Percentiles rank a stretch among this genome's conserved stretches.
Evolutionary conservation across 1,284 basidiomycete species (phyloP).

Genomic region (Cerioporus squamosus): DNA sequence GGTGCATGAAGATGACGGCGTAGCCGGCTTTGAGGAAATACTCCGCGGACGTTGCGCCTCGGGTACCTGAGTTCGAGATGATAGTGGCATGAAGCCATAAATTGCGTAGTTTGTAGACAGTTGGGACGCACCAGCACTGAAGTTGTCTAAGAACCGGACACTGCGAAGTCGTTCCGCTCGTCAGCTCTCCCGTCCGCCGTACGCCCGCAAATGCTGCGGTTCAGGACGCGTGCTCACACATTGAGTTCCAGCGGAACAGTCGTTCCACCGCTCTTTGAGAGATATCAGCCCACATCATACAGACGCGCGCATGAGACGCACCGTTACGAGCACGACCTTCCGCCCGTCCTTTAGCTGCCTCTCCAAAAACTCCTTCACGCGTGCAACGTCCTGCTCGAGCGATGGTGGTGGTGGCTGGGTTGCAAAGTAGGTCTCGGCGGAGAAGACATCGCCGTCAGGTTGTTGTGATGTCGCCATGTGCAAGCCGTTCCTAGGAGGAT

Average conservation of each 20-base stretch:
- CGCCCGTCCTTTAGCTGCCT: slow-evolving; percentile 65
- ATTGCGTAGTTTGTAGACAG: too few relatives aligned
- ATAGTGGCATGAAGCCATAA: neutral
- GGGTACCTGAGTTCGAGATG: slow-evolving; percentile 75
- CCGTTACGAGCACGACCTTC: slow-evolving; percentile 92
- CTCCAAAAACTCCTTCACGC: slow-evolving; percentile 74
- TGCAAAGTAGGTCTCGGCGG: slow-evolving; percentile 86
- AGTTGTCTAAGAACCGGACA: slow-evolving; percentile 98
- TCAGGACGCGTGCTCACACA: slow-evolving; percentile 68
- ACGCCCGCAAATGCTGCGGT: neutral
- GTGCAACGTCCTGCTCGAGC: slow-evolving; percentile 67
- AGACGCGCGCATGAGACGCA: slow-evolving; percentile 47
- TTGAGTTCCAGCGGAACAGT: slow-evolving; percentile 96
- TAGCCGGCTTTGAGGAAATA: slow-evolving; percentile 95
- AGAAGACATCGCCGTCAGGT: slow-evolving; percentile 51
- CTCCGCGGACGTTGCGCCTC: slow-evolving; percentile 97
- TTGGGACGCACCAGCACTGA: slow-evolving; percentile 82
- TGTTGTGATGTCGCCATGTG: slow-evolving; percentile 19
- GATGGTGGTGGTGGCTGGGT: slow-evolving; percentile 78
- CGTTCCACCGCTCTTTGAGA: slow-evolving; percentile 86
- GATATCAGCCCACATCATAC: slow-evolving; percentile 10
- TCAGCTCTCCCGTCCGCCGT: slow-evolving; percentile 10
- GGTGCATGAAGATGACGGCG: slow-evolving; percentile 98
- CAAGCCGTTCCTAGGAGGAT: too few relatives aligned
- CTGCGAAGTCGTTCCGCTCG: slow-evolving; percentile 48